Evolutionary conservation across 257 asterid species (phyloP).

Genomic region (Anisodus tanguticus): DNA sequence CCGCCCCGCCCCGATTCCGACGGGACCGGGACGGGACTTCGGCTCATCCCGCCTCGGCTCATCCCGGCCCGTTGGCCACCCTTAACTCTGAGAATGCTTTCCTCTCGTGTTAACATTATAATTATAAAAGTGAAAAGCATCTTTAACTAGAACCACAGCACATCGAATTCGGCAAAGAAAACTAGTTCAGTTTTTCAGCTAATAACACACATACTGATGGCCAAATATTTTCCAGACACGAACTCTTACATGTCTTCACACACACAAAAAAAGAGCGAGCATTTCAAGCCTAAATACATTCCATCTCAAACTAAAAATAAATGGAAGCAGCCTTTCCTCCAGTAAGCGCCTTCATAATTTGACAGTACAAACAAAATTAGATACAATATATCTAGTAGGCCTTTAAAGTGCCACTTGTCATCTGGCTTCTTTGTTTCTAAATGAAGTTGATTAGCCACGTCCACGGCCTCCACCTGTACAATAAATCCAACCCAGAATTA

Average conservation of each 20-base stretch:
- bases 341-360: background rate
- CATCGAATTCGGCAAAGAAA: background rate
- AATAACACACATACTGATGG: background rate
- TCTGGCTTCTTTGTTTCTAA: conserved; percentile 10
- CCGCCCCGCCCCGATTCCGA: no score
- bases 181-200: background rate
- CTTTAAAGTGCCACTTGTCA: conserved; percentile 36
- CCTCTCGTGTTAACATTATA: background rate
- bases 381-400: conserved; percentile 30
- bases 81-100: background rate
- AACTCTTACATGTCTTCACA: background rate
- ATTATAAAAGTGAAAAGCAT: background rate
- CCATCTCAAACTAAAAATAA: conserved; percentile 2
- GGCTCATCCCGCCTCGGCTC: no score
- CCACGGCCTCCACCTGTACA: conserved; percentile 54
- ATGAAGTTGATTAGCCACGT: conserved; percentile 43
- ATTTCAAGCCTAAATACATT: conserved; percentile 23
- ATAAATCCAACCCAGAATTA: background rate
- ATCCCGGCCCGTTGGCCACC: no score
- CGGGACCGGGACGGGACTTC: no score
- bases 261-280: background rate
- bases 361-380: conserved; percentile 3
- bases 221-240: background rate
- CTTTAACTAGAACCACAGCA: background rate
- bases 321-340: conserved; percentile 28